phyloP scores from a whole-genome alignment of 441 rosid genomes.

The Francoa sonchifolia region DNA sequence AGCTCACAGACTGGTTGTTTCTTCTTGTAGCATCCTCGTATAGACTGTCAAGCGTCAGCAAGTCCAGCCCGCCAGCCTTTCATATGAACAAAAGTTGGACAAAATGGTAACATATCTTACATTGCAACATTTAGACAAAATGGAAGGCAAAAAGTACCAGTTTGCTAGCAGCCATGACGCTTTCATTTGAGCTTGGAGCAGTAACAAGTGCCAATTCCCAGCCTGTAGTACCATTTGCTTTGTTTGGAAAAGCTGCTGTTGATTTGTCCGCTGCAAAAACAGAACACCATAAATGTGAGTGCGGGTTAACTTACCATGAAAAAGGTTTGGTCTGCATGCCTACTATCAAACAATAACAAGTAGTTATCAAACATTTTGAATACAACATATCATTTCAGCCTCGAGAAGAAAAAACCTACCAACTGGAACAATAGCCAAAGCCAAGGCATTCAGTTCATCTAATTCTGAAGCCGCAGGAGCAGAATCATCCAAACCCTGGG shows the following conservation, averaged over 20 bases:
- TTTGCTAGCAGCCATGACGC: constrained; percentile 52
- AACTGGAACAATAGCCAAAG: constrained; percentile 85
- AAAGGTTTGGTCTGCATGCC: neutral
- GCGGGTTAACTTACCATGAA: neutral
- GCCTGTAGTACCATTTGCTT: constrained; percentile 42
- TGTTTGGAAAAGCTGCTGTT: constrained; percentile 24
- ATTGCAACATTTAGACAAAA: neutral
- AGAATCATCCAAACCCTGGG: constrained; percentile 66
- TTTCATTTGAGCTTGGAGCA: constrained; percentile 72
- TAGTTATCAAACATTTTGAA: neutral
- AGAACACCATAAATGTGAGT: neutral
- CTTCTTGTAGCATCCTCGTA: constrained; percentile 90
- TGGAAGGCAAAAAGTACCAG: constrained; percentile 32
- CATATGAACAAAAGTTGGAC: constrained; percentile 4
- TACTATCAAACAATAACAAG: neutral
- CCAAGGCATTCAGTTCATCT: constrained; percentile 75
- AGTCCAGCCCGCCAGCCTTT: constrained; percentile 92
- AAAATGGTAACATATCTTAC: constrained; percentile 4
- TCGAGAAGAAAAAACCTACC: constrained; percentile 21
- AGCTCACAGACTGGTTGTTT: constrained; percentile 60
- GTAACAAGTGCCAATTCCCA: constrained; percentile 92
- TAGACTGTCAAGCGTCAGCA: constrained; percentile 81
- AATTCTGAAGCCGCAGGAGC: constrained; percentile 53
- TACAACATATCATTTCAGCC: neutral
- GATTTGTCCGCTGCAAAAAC: constrained; percentile 45